Percentiles rank a stretch among this genome's conserved stretches.
Evolutionary conservation across 192 early-diverging fungal species (phyloP).

Genomic region (Coemansia sp.): DNA sequence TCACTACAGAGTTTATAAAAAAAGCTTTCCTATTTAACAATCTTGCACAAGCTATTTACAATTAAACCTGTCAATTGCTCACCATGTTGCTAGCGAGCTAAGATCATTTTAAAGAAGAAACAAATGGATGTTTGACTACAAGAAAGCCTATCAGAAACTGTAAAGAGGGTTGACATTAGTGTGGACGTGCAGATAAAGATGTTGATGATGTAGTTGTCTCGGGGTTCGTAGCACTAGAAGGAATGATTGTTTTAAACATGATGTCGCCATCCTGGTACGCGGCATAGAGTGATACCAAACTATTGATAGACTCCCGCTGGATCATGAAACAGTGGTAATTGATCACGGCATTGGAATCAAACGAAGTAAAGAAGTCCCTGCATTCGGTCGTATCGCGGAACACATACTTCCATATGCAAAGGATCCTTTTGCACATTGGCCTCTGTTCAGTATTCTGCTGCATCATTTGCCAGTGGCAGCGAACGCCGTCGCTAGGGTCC

Average conservation of each 20-base stretch:
- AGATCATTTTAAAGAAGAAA: too few species aligned
- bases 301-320: conserved; percentile 9
- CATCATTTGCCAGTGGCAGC: conserved; percentile 16
- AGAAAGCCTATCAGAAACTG: too few species aligned
- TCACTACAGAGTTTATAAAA: too few species aligned
- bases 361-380: conserved; percentile 16
- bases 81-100: too few species aligned
- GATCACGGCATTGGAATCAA: conserved; percentile 13
- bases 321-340: conserved; percentile 21
- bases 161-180: too few species aligned
- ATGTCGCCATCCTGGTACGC: conserved; percentile 7
- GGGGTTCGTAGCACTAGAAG: background rate
- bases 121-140: too few species aligned
- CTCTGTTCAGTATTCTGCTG: background rate
- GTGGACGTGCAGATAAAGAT: too few species aligned
- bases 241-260: background rate
- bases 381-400: conserved; percentile 24
- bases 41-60: too few species aligned
- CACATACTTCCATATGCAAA: conserved; percentile 24
- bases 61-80: too few species aligned
- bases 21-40: too few species aligned
- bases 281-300: conserved; percentile 16
- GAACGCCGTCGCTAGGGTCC: conserved; percentile 12
- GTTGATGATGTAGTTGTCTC: too few species aligned
- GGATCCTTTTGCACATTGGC: background rate